phyloP scores from a whole-genome alignment of 2,329 filamentous ascomycete genomes.

The Fusarium sp. region DNA sequence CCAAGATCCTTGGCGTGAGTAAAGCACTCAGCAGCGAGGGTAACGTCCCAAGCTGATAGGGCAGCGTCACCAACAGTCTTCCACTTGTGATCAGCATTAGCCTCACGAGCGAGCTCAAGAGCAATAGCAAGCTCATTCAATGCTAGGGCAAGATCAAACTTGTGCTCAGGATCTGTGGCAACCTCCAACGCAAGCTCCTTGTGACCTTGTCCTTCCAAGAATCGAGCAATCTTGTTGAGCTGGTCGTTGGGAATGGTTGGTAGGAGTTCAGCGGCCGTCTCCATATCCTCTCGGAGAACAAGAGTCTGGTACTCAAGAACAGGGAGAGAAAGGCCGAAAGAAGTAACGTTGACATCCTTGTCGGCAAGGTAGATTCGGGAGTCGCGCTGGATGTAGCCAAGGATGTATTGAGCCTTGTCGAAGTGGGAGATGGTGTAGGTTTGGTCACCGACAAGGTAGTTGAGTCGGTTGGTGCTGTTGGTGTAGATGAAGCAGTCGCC shows the following conservation, averaged over 20 bases:
- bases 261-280: conserved; percentile 87
- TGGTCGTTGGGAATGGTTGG: conserved; percentile 88
- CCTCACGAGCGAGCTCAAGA: conserved; percentile 82
- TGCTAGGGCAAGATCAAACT: conserved; percentile 89
- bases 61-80: conserved; percentile 96
- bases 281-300: conserved; percentile 92
- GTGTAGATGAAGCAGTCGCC: conserved; percentile 99
- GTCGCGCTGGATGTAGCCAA: conserved; percentile 95
- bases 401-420: conserved; percentile 92
- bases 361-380: conserved; percentile 95
- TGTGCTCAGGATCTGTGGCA: conserved; percentile 93
- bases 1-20: conserved; percentile 89
- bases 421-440: conserved; percentile 98
- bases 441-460: conserved; percentile 97
- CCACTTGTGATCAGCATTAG: conserved; percentile 96
- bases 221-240: conserved; percentile 97
- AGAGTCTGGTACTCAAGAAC: conserved; percentile 98
- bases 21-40: conserved; percentile 92
- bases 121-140: conserved; percentile 88
- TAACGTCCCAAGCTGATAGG: conserved; percentile 85
- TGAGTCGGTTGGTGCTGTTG: conserved; percentile 93
- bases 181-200: conserved; percentile 96
- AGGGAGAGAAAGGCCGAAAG: conserved; percentile 88
- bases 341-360: conserved; percentile 93
- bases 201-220: conserved; percentile 96